These are phyloP conservation scores for Alternaria arbusti DNA, from an alignment of 2,329 filamentous ascomycete species.

Conservation along the genomic window DNA sequence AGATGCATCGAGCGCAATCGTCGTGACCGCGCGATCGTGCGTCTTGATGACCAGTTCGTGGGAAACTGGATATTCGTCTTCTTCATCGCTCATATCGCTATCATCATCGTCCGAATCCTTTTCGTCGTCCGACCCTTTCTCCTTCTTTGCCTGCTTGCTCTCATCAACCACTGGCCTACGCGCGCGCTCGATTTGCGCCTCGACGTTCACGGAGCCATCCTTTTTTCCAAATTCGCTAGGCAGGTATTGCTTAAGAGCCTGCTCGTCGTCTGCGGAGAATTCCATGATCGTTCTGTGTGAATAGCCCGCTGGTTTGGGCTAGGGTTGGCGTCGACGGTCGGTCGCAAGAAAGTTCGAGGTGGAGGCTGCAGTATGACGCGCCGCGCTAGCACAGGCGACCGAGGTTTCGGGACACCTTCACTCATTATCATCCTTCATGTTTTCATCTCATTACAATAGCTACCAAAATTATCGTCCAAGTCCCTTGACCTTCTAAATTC, in stretches of 20 bases:
- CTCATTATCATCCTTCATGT: background rate
- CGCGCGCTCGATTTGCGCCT: conserved; percentile 80
- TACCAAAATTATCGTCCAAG: background rate
- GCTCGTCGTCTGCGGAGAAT: conserved; percentile 57
- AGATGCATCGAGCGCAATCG: conserved; percentile 81
- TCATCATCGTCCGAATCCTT: conserved; percentile 55
- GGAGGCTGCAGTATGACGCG: conserved; percentile 18
- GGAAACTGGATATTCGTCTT: conserved; percentile 89
- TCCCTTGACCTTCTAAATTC: background rate
- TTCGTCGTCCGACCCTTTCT: conserved; percentile 38
- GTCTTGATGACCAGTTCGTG: conserved; percentile 94
- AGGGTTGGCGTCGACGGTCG: background rate
- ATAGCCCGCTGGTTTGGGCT: conserved; percentile 9
- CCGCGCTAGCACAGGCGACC: conserved; percentile 5
- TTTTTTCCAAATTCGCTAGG: conserved; percentile 87
- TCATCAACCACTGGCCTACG: conserved; percentile 63
- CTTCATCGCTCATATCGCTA: conserved; percentile 68
- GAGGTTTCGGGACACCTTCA: conserved; percentile 1
- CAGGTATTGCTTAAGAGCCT: conserved; percentile 77
- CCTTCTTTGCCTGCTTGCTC: conserved; percentile 36
- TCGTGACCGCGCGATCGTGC: conserved; percentile 86
- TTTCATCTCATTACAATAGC: background rate
- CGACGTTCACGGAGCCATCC: conserved; percentile 73
- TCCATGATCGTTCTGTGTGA: conserved; percentile 23
- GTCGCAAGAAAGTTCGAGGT: conserved; percentile 2